Evolutionary conservation across 805 yeast species (phyloP), one percentile per base, ranked within the genome.

Genomic region (Nakazawaea siamensis): DNA sequence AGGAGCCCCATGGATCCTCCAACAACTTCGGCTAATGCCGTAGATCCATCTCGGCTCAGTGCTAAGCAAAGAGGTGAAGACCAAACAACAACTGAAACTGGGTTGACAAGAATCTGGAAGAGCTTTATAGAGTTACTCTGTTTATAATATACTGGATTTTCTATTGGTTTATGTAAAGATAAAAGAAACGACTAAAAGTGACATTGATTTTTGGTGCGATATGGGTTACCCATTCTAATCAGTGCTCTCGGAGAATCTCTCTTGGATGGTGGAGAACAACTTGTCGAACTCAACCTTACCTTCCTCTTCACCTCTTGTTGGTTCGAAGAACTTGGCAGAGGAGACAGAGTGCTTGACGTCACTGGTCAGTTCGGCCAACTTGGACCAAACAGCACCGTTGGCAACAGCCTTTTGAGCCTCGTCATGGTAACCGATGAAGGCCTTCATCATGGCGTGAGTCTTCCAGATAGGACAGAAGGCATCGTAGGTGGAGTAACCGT

Each of bases 381-480:
- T 92, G 45, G 83, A 74, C 99, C 99, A 92, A 58, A 73, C 76
- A 23, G 95, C 90, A 54, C 97, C 97, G 49, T 81, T 77, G 26
- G 95, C 71, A 42, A 90, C 82, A 12, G 97, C 95, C 67, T 87
- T 88, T 66, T 90, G 97, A 21, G 99, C 97, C 68, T 92, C 97
- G 49, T 90, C 97, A 54, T 84, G 77, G 64, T 92, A 92, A 24
- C 87, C 63, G 40, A 88, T 76, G 52, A 92, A 92, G 9, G 88
- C 80, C 62, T 83, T 87, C 97, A 92, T 88, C 98, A 92, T 92
- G 58, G 85, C 92, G 50, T 75, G 81, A 31, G 99, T 92, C 72
- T 92, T 92, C 98, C 98, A 92, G 55, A 92, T 84, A 47, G 99
- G 99, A 67, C 99, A 92, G 82, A 87, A 92, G 25, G 95, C 95